These are phyloP conservation scores for Pholiota molesta DNA, from an alignment of 768 basidiomycete species.

Conservation along the genomic window DNA sequence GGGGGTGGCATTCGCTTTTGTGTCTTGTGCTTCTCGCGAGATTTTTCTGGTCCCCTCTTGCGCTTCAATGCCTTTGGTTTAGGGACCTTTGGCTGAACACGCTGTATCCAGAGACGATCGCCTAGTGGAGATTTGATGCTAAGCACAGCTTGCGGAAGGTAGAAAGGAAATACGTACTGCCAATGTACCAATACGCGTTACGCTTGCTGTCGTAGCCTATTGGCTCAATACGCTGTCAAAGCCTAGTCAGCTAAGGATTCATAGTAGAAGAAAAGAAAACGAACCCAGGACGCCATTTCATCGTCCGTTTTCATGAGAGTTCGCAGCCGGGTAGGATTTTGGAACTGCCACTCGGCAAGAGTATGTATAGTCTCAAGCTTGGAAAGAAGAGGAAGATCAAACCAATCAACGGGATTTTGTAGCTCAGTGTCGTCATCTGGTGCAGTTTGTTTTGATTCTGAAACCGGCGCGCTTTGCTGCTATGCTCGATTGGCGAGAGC, in stretches of 20 bases:
- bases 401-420: conserved; percentile 62
- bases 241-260: conserved; percentile 5
- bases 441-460: not conserved
- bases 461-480: conserved; percentile 15
- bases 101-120: conserved; percentile 87
- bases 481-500: conserved; percentile 19
- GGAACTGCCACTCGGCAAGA: conserved; percentile 86
- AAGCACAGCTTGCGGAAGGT: conserved; percentile 5
- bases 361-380: conserved; percentile 78
- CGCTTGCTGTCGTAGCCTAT: conserved; percentile 80
- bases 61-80: conserved; percentile 37
- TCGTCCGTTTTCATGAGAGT: conserved; percentile 79
- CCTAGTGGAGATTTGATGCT: conserved; percentile 38
- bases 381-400: conserved; percentile 65
- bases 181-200: conserved; percentile 88
- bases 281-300: conserved; percentile 77
- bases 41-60: conserved; percentile 32
- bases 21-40: conserved; percentile 9
- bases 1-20: conserved; percentile 11
- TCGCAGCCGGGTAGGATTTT: conserved; percentile 71
- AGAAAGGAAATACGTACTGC: conserved; percentile 49
- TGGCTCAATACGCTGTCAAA: conserved; percentile 74
- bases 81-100: conserved; percentile 55
- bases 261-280: conserved; percentile 23
- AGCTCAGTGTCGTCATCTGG: conserved; percentile 25